phyloP scores from a whole-genome alignment of 495 filamentous ascomycete species.

The Aspergillus wentii region DNA sequence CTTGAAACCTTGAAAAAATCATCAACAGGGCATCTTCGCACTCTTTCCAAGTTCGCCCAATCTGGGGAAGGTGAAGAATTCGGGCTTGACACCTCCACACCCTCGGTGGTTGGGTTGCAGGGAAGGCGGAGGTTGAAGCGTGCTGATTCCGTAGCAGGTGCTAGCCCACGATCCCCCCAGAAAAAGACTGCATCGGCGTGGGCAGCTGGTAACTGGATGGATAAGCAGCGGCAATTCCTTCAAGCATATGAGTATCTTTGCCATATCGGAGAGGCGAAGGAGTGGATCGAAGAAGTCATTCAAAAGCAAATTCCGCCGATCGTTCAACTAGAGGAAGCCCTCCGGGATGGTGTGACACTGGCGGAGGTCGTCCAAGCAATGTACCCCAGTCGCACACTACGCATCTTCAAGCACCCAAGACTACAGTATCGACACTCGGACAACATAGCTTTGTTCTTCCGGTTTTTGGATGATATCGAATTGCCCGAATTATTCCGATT shows the following conservation, averaged over 20 bases:
- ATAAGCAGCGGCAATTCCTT: conserved; percentile 91
- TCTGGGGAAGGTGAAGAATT: conserved; percentile 73
- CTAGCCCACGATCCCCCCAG: conserved; percentile 36
- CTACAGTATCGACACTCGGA: conserved; percentile 96
- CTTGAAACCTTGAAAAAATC: conserved; percentile 75
- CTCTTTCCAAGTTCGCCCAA: conserved; percentile 80
- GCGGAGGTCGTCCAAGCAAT: conserved; percentile 95
- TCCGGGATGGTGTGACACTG: conserved; percentile 90
- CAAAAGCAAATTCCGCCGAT: conserved; percentile 86
- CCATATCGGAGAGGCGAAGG: conserved; percentile 98
- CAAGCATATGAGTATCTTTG: conserved; percentile 99
- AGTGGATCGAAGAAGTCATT: conserved; percentile 97
- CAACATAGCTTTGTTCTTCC: conserved; percentile 93
- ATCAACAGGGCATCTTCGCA: conserved; percentile 81
- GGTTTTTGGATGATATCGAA: conserved; percentile 87
- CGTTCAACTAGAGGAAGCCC: conserved; percentile 89
- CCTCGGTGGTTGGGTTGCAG: conserved; percentile 82
- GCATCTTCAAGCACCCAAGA: conserved; percentile 78
- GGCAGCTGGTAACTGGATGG: conserved; percentile 95
- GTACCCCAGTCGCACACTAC: conserved; percentile 63
- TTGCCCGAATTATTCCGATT: conserved; percentile 97
- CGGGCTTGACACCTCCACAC: conserved; percentile 62
- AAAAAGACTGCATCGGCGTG: conserved; percentile 59
- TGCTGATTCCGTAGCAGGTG: conserved; percentile 51
- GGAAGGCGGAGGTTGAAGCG: conserved; percentile 80